phyloP scores from a whole-genome alignment of 208 protist genomes.

The Acanthamoeba sp. region DNA sequence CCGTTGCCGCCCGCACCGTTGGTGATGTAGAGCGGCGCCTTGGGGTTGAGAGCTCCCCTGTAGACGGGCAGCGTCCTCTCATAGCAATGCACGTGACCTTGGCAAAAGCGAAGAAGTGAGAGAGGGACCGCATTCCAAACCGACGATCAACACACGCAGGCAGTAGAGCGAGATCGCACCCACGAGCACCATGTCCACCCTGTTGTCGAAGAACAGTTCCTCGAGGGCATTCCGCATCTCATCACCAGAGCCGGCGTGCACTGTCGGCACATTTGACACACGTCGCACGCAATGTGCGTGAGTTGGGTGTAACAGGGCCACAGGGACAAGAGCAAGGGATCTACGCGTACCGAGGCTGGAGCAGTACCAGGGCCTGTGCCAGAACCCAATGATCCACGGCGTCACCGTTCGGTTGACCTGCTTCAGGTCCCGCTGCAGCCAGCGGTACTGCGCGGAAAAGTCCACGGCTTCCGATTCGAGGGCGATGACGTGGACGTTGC shows the following conservation, averaged over 20 bases:
- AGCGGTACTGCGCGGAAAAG: background rate
- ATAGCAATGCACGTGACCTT: background rate
- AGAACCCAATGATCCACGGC: slow-evolving; percentile 55
- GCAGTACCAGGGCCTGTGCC: slow-evolving; percentile 60
- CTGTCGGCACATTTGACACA: background rate
- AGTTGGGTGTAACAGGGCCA: background rate
- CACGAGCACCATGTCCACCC: slow-evolving; percentile 40
- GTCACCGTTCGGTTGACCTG: background rate
- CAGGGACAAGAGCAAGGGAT: background rate
- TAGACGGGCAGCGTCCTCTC: slow-evolving; percentile 13
- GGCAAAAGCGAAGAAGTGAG: too few relatives aligned
- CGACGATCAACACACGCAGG: too few relatives aligned
- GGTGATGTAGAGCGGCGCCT: slow-evolving; percentile 57
- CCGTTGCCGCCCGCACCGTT: slow-evolving; percentile 51
- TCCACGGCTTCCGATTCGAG: slow-evolving; percentile 18
- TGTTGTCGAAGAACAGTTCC: slow-evolving; percentile 36
- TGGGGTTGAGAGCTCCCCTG: background rate
- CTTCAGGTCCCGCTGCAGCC: slow-evolving; percentile 22
- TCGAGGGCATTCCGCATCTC: background rate
- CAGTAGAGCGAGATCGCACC: too few relatives aligned
- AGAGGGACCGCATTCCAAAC: too few relatives aligned
- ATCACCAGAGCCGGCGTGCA: background rate
- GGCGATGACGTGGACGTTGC: slow-evolving; percentile 14
- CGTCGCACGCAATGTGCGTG: background rate
- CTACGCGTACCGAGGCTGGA: background rate